Base-by-base conservation (phyloP, 2,329 filamentous ascomycete species). In the Colletotrichum sublineola region DNA sequence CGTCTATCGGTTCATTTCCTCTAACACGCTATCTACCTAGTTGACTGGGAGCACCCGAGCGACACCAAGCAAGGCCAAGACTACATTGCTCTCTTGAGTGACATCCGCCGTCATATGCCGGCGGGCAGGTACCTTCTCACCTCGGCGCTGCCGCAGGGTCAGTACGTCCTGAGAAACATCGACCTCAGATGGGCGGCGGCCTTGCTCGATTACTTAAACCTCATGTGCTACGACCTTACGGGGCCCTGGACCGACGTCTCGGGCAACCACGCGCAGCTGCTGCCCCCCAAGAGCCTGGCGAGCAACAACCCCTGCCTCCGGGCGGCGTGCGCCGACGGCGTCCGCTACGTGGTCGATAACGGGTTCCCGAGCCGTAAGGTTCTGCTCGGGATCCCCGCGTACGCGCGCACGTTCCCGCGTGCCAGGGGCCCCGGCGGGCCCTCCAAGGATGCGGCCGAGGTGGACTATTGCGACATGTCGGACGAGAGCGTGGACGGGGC, bases 221-320 rank as follows among this genome's bases (percentile, higher is more conserved):
- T 93, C 56, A 93, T 93, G 91, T 85, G 87, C 15, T 93, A 93
- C 77, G 91, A 93, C 78, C 92, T 92, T 75, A 85, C 87, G 0
- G 91, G 91, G 0, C 85, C 89, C 9, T 93, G 91, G 91, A 86
- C 86, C 2, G 79, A 84, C 31, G 85, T 87, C 40, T 87, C 86
- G 12, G 91, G 90, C 15, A 90, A 93, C 77, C 91, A 93, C 48
- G 88, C 91, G 1, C 90, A 91, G 76, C 86, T 93, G 0, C 85
- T 86, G 63, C 81, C 86, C 0, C 52, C 73, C 20, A 42, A 66
- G 2, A 65, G 48, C 14, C 29, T 63, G 18, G 56, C 73, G 24
- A 74, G 77, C 29, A 63, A 61, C 18, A 73, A 80, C 48, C 78
- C 80, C 1, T 74, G 75, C 5, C 77, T 81, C 18, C 75, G 78